Percentiles rank a stretch among this genome's conserved stretches.
These are phyloP conservation scores for Micromonas pusilla DNA, from an alignment of 139 green algal species.

Conservation along the genomic window DNA sequence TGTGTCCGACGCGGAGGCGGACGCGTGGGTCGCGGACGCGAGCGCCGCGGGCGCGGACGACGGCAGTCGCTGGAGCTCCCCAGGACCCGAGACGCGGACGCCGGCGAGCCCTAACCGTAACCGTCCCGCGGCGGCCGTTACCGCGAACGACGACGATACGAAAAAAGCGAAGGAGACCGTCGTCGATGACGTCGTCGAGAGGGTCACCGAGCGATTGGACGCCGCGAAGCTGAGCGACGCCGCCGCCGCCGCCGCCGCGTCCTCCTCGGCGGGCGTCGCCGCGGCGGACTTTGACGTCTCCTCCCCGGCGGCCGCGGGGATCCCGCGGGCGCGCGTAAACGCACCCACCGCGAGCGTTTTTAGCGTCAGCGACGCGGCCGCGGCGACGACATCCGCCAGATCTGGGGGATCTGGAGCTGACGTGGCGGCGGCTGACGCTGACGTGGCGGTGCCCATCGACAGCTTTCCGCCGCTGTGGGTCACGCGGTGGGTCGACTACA, in stretches of 20 bases:
- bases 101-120: not conserved
- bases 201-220: conserved; percentile 11
- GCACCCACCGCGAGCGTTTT: not conserved
- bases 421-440: not conserved
- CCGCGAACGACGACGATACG: too few relatives aligned
- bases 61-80: too few relatives aligned
- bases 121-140: too few relatives aligned
- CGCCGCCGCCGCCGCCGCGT: too few relatives aligned
- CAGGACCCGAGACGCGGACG: not conserved
- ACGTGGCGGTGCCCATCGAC: not conserved
- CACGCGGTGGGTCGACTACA: conserved; percentile 31
- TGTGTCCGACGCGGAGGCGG: not conserved
- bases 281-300: too few relatives aligned
- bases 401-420: not conserved
- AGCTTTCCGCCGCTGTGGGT: conserved; percentile 22
- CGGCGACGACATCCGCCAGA: not conserved
- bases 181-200: too few relatives aligned
- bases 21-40: not conserved
- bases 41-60: not conserved
- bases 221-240: not conserved
- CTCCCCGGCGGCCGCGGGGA: too few relatives aligned
- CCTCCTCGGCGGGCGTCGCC: not conserved
- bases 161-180: too few relatives aligned
- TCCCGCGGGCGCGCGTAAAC: too few relatives aligned
- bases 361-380: not conserved